Conservation (phyloP, 139 green algal genomes). For the Auxenochlorella pyrenoidosa region DNA sequence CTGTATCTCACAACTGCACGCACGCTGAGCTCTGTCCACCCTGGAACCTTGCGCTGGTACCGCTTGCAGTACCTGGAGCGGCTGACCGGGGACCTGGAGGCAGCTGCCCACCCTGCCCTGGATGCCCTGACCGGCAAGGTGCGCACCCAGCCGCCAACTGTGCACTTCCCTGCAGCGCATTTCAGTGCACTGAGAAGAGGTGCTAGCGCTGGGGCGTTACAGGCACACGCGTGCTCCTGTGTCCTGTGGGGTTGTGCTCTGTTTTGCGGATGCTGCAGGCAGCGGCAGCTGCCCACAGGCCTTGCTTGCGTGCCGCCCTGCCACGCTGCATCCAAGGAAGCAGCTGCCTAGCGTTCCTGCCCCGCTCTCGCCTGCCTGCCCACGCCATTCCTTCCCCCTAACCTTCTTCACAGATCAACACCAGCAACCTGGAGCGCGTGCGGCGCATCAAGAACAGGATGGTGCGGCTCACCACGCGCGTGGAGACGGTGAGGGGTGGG, state of each 20-base stretch:
- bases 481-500: constrained; percentile 49
- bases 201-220: too few species aligned
- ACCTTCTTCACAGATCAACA: constrained; percentile 48
- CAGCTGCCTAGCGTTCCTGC: too few species aligned
- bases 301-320: too few species aligned
- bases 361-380: not conserved
- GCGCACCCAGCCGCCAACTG: not conserved
- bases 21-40: not conserved
- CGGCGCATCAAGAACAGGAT: constrained; percentile 87
- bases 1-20: too few species aligned
- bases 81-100: constrained; percentile 84
- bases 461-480: constrained; percentile 61
- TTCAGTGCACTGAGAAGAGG: too few species aligned
- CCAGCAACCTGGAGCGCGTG: constrained; percentile 91
- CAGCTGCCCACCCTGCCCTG: constrained; percentile 82
- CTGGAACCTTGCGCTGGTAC: not conserved
- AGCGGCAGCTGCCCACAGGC: too few species aligned
- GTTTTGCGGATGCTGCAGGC: too few species aligned
- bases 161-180: too few species aligned
- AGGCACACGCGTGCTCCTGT: too few species aligned
- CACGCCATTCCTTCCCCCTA: not conserved
- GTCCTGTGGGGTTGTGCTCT: too few species aligned
- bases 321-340: too few species aligned
- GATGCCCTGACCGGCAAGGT: constrained; percentile 90
- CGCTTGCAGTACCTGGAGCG: constrained; percentile 70